A percentile compares a stretch with the other conserved stretches of the same genome.
Conservation (phyloP, 495 filamentous ascomycete species). For the Hyaloscypha bicolor region DNA sequence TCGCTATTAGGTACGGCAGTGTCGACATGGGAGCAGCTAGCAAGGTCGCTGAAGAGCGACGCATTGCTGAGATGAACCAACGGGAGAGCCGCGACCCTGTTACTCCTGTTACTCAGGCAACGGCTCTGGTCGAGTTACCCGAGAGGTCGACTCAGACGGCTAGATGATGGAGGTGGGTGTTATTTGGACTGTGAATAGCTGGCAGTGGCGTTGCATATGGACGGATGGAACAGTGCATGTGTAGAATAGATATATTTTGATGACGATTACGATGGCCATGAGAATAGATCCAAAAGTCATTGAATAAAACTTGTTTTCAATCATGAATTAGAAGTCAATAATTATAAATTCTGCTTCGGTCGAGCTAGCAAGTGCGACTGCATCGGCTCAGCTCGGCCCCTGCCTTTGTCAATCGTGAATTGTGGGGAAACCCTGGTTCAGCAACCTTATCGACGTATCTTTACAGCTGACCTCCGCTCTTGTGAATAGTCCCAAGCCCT, state of each 20-base stretch:
- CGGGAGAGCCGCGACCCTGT: background rate
- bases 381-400: background rate
- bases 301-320: too few relatives aligned
- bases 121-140: background rate
- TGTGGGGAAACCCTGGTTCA: background rate
- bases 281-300: background rate
- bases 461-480: background rate
- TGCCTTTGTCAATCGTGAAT: background rate
- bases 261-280: background rate
- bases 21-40: conserved; percentile 32
- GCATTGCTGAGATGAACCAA: conserved; percentile 19
- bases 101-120: background rate
- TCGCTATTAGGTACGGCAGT: conserved; percentile 25
- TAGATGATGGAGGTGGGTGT: background rate
- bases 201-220: too few relatives aligned
- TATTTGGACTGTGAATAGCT: too few relatives aligned
- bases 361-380: too few relatives aligned
- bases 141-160: background rate
- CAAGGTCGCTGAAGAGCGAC: conserved; percentile 19
- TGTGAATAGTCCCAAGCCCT: background rate
- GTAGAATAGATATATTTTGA: too few relatives aligned
- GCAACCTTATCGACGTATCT: background rate
- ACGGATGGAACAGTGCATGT: too few relatives aligned
- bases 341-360: too few relatives aligned
- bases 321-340: too few relatives aligned